Evolutionary conservation across 2,329 filamentous ascomycete species (phyloP).

Genomic region (Fusarium austroafricanum): DNA sequence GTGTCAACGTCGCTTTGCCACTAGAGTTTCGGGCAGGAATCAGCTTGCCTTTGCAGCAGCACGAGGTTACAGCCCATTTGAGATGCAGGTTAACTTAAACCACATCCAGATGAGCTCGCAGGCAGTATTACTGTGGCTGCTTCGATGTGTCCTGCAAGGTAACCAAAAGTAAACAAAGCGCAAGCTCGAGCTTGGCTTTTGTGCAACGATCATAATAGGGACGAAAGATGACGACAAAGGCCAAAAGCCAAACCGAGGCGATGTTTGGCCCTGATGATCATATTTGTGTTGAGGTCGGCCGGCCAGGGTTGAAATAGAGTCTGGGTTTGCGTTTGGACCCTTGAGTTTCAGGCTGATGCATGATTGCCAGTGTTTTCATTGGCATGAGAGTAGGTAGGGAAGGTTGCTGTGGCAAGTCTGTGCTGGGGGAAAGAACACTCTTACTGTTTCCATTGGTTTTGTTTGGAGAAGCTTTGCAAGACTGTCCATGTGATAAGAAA

Average conservation of each 20-base stretch:
- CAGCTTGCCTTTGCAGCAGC: conserved; percentile 11
- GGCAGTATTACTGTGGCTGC: conserved; percentile 30
- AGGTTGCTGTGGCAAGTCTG: not conserved
- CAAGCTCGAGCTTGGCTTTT: conserved; percentile 7
- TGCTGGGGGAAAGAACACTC: not conserved
- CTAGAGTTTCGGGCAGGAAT: conserved; percentile 9
- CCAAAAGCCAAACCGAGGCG: not conserved
- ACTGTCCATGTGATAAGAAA: not conserved
- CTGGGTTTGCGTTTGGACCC: conserved; percentile 29
- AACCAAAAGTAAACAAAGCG: conserved; percentile 16
- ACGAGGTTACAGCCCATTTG: conserved; percentile 18
- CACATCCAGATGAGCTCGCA: conserved; percentile 12
- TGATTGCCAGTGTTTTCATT: not conserved
- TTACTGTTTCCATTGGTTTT: not conserved
- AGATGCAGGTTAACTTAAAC: conserved; percentile 14
- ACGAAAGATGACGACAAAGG: not conserved
- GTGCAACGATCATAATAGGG: not conserved
- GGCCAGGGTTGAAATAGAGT: conserved; percentile 21
- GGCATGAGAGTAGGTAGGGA: too few relatives aligned
- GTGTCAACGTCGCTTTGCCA: conserved; percentile 9
- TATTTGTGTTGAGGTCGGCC: not conserved
- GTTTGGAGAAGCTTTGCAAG: not conserved
- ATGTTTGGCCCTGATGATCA: conserved; percentile 11
- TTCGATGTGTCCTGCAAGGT: not conserved
- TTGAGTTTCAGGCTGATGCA: conserved; percentile 37